phyloP scores from a whole-genome alignment of 495 filamentous ascomycete species.

The Penicillium flavigenum region DNA sequence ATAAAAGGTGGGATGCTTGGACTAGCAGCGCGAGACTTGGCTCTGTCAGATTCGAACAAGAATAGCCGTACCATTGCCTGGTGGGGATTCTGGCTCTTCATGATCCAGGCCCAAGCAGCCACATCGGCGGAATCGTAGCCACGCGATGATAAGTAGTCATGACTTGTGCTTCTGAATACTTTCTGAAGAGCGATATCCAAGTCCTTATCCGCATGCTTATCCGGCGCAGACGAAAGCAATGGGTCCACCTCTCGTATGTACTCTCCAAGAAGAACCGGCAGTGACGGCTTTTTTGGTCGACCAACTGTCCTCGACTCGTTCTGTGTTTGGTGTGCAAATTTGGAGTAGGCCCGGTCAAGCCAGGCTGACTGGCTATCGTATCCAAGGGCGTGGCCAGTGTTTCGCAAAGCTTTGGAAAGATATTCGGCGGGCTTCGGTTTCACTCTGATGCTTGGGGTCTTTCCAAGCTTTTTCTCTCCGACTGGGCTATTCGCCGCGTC shows the following conservation, averaged over 20 bases:
- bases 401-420: constrained; percentile 36
- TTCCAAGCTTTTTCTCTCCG: background rate
- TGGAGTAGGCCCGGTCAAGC: background rate
- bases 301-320: constrained; percentile 11
- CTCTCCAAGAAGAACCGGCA: constrained; percentile 41
- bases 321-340: background rate
- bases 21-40: constrained; percentile 6
- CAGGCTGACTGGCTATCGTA: background rate
- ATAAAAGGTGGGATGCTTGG: constrained; percentile 49
- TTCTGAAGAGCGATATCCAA: constrained; percentile 31
- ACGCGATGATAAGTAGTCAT: constrained; percentile 35
- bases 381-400: constrained; percentile 26
- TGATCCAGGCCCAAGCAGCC: constrained; percentile 57
- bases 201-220: background rate
- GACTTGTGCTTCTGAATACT: constrained; percentile 36
- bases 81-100: constrained; percentile 43
- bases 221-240: constrained; percentile 19
- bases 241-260: constrained; percentile 44
- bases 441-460: background rate
- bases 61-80: constrained; percentile 46
- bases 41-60: constrained; percentile 28
- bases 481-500: background rate
- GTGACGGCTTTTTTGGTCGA: constrained; percentile 20
- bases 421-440: constrained; percentile 38
- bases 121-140: constrained; percentile 52